Evolutionary conservation across 2,329 filamentous ascomycete species (phyloP), one percentile per base, ranked within the genome.

Genomic region (Xylariaceae sp.): DNA sequence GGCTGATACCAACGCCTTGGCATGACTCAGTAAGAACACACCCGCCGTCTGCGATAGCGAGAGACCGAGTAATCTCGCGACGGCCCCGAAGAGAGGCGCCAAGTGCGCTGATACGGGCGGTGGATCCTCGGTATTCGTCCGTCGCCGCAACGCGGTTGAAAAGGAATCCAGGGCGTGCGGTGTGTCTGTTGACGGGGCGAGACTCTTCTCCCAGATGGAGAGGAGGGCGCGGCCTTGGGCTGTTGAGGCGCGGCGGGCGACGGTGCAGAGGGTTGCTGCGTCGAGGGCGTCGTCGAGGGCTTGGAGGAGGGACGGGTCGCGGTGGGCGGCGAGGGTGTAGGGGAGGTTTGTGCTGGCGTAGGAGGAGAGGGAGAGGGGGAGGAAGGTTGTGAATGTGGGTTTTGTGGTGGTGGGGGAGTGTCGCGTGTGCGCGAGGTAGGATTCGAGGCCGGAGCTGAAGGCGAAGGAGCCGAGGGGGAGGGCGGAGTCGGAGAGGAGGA

Each of bases 381-480:
- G 80, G 75, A 94, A 94, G 51, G 77, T 74, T 49, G 82, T 71
- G 73, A 91, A 88, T 18, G 79, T 78, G 18, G 76, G 72, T 17
- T 75, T 70, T 18, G 17, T 18, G 15, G 62, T 57, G 58, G 42
- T 45, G 51, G 61, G 17, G 30, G 56, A 68, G 60, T 74, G 77
- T 65, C 74, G 76, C 66, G 79, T 78, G 76, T 94, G 90, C 2
- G 88, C 87, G 15, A 92, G 84, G 73, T 88, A 93, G 47, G 89
- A 93, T 75, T 94, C 90, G 13, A 94, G 82, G 2, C 89, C 89
- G 66, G 85, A 88, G 77, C 86, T 90, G 77, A 93, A 94, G 68
- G 90, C 90, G 75, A 94, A 94, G n/a, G 89, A 90, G 59, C 90
- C 90, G 0, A 94, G 80, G 0, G 90, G 90, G 2, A 94, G 83